phyloP scores from a whole-genome alignment of 495 filamentous ascomycete species.

The Penicillium coprophilum region DNA sequence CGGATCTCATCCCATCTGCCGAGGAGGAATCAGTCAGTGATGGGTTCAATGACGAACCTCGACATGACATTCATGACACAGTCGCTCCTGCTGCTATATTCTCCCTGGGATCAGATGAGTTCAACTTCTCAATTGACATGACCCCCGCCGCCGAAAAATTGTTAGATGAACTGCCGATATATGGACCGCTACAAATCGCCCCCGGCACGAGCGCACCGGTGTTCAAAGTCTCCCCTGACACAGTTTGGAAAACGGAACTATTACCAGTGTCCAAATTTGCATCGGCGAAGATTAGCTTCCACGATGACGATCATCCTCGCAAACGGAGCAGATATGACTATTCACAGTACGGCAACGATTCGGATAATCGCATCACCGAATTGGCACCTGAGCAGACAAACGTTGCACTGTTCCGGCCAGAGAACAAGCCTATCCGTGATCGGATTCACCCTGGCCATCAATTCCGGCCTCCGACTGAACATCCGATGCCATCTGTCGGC shows the following conservation, averaged over 20 bases:
- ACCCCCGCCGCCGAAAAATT: slow-evolving; percentile 77
- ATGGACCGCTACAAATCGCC: slow-evolving; percentile 61
- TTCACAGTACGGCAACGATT: slow-evolving; percentile 61
- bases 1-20: slow-evolving; percentile 67
- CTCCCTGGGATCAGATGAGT: slow-evolving; percentile 74
- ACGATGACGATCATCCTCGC: slow-evolving; percentile 61
- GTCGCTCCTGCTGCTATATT: slow-evolving; percentile 74
- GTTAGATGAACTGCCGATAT: slow-evolving; percentile 81
- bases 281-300: slow-evolving; percentile 72
- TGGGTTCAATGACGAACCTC: slow-evolving; percentile 47
- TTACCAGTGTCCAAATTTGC: slow-evolving; percentile 86
- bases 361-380: slow-evolving; percentile 50
- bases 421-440: slow-evolving; percentile 86
- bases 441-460: slow-evolving; percentile 89
- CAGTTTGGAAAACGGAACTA: slow-evolving; percentile 70
- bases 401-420: slow-evolving; percentile 84
- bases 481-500: slow-evolving; percentile 78
- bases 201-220: slow-evolving; percentile 54
- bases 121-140: slow-evolving; percentile 73
- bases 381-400: slow-evolving; percentile 69
- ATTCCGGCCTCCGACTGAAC: slow-evolving; percentile 88
- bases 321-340: slow-evolving; percentile 83
- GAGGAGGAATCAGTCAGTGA: slow-evolving; percentile 57
- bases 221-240: slow-evolving; percentile 61
- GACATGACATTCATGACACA: slow-evolving; percentile 39